Percentiles rank a stretch among this genome's conserved stretches.
phyloP scores from a whole-genome alignment of 352 stramenopile species.

The Globisporangium nunn region DNA sequence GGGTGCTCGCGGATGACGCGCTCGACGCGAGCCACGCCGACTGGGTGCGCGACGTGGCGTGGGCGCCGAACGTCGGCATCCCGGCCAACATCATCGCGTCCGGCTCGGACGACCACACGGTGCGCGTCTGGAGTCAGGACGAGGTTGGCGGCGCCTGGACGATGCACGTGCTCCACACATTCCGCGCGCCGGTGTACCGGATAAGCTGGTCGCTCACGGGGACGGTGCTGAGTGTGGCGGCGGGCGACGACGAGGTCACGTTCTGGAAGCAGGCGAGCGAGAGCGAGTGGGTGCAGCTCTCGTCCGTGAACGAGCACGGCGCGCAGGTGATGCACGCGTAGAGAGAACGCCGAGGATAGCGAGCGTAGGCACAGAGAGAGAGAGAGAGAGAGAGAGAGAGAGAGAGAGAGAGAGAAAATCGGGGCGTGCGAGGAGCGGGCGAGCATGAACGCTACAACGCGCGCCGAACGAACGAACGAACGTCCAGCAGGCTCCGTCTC shows the following conservation, averaged over 20 bases:
- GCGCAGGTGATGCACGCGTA: slow-evolving; percentile 21
- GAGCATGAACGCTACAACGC: too few relatives aligned
- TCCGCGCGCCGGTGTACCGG: slow-evolving; percentile 64
- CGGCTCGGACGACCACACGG: slow-evolving; percentile 76
- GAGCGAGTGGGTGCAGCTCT: slow-evolving; percentile 63
- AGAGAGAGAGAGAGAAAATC: too few relatives aligned
- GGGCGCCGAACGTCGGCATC: slow-evolving; percentile 79
- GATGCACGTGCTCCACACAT: slow-evolving; percentile 56
- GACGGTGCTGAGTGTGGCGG: slow-evolving; percentile 17
- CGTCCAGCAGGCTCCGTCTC: too few relatives aligned
- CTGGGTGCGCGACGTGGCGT: slow-evolving; percentile 81
- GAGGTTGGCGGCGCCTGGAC: slow-evolving; percentile 56
- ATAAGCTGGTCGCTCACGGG: slow-evolving; percentile 72
- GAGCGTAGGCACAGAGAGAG: too few relatives aligned
- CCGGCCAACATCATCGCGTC: slow-evolving; percentile 76
- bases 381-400: too few relatives aligned
- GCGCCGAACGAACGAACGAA: too few relatives aligned
- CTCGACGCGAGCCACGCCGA: slow-evolving; percentile 62
- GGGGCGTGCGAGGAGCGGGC: too few relatives aligned
- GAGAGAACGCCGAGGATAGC: not conserved
- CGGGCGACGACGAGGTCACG: slow-evolving; percentile 27
- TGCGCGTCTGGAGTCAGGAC: slow-evolving; percentile 75
- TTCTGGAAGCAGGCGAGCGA: slow-evolving; percentile 75
- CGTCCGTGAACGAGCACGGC: slow-evolving; percentile 63
- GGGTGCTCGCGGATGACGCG: slow-evolving; percentile 31